Conservation (phyloP, 1,284 basidiomycete genomes). For the Tilletia setariae region DNA sequence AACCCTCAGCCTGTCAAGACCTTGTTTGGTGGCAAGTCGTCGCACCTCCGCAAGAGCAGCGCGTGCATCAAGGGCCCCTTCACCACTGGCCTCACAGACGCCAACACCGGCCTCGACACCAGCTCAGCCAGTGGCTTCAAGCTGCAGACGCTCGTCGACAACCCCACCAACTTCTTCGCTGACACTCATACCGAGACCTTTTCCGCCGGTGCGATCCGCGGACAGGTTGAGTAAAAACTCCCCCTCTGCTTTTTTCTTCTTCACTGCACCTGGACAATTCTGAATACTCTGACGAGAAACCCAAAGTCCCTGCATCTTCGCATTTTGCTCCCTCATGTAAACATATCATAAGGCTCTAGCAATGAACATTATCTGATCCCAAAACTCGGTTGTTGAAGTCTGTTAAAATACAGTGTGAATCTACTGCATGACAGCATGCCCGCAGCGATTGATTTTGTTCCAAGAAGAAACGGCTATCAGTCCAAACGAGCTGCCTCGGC, state of each 20-base stretch:
- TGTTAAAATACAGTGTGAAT: too few species aligned
- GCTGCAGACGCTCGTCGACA: slow-evolving; percentile 21
- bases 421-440: too few species aligned
- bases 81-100: slow-evolving; percentile 25
- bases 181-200: slow-evolving; percentile 26
- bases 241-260: background rate
- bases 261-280: too few species aligned
- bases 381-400: too few species aligned
- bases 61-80: slow-evolving; percentile 27
- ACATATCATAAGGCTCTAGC: background rate
- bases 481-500: background rate
- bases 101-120: slow-evolving; percentile 23
- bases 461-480: background rate
- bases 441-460: too few species aligned
- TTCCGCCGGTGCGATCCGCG: slow-evolving; percentile 25
- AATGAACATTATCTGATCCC: too few species aligned
- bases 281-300: too few species aligned
- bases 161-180: slow-evolving; percentile 22
- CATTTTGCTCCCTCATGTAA: too few species aligned
- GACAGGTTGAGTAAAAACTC: slow-evolving; percentile 17
- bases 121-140: slow-evolving; percentile 25
- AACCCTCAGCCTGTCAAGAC: slow-evolving; percentile 21
- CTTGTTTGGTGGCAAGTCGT: slow-evolving; percentile 7
- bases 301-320: too few species aligned
- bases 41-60: background rate